Evolutionary conservation across 768 basidiomycete species (phyloP), one percentile per base, ranked within the genome.

Genomic region (Neoboletus magnificus): DNA sequence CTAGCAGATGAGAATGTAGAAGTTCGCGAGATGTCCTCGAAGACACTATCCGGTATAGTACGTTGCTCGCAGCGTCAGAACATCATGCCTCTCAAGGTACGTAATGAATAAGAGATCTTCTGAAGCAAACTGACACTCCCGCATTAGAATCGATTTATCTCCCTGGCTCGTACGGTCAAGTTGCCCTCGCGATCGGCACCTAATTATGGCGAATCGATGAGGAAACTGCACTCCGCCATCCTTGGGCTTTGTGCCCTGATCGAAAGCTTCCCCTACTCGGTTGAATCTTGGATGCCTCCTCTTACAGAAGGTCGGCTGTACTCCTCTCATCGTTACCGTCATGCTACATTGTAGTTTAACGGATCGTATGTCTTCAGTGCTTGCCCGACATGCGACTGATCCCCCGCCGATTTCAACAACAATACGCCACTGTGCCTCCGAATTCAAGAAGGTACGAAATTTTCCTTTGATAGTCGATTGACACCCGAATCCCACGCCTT

Each of bases 221-320:
- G 85, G 44, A 79, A 80, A 46, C 77, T 95, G 53, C 93, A 97
- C 68, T 91, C 91, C 30, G 93, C 93, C 2, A 89, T 98, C 54
- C 79, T 98, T 46, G 96, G 96, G n/a, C 85, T 95, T 42, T 92
- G 91, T 60, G 92, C 96, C 6, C 76, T 98, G 32, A 84, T 98
- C 33, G 91, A 95, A 63, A 95, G 93, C 54, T 96, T 90, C 69
- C 96, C 96, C 0, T 97, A 97, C 73, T 94, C 93, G 2, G 88
- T 98, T 15, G 96, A 96, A 65, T 84, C 86, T 59, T 98, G 94
- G 89, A 86, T 96, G 82, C 89, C 89, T 30, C 76, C 87, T 20
- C 77, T 91, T 50, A 89, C 88, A 35, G 89, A 91, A 77, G 81
- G 89, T 88, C 62, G 39, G 76, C 7, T 41, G 35, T 29, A 51